Evolutionary conservation across 2,329 filamentous ascomycete species (phyloP).

Genomic region (Coleophoma eucalyptorum): DNA sequence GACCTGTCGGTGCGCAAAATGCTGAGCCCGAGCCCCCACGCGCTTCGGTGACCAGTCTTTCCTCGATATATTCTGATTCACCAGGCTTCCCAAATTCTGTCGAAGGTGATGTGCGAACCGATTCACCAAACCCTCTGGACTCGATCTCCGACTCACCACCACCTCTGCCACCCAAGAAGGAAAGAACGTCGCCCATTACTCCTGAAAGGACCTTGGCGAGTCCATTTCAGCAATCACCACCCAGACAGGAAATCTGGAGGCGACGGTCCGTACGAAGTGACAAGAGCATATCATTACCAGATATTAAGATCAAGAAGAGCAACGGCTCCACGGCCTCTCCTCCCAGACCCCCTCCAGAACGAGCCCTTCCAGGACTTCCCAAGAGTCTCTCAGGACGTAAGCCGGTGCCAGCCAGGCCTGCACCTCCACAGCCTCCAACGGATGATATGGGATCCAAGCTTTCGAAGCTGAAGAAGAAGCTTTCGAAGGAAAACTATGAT

Average conservation of each 20-base stretch:
- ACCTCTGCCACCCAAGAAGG: constrained; percentile 18
- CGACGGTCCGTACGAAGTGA: constrained; percentile 22
- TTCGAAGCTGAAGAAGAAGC: constrained; percentile 23
- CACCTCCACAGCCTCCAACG: constrained; percentile 19
- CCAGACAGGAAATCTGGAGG: constrained; percentile 23
- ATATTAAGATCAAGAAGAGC: constrained; percentile 24
- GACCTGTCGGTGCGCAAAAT: constrained; percentile 16
- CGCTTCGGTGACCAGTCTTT: constrained; percentile 16
- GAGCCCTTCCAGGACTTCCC: constrained; percentile 13
- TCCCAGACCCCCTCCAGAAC: constrained; percentile 14
- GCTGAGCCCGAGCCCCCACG: constrained; percentile 1
- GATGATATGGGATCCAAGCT: constrained; percentile 25
- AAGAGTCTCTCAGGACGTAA: constrained; percentile 15
- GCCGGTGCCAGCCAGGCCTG: constrained; percentile 21
- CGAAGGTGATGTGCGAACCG: neutral
- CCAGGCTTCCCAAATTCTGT: constrained; percentile 8
- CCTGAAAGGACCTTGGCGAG: neutral
- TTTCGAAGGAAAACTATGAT: constrained; percentile 7
- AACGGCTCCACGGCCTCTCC: constrained; percentile 26
- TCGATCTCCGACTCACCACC: constrained; percentile 3
- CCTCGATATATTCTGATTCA: constrained; percentile 22
- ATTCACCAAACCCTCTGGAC: neutral
- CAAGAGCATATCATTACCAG: constrained; percentile 18
- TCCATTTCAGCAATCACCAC: constrained; percentile 8
- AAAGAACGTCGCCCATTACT: constrained; percentile 6